Evolutionary conservation across 495 filamentous ascomycete species (phyloP).

Genomic region (Xylaria sp.): DNA sequence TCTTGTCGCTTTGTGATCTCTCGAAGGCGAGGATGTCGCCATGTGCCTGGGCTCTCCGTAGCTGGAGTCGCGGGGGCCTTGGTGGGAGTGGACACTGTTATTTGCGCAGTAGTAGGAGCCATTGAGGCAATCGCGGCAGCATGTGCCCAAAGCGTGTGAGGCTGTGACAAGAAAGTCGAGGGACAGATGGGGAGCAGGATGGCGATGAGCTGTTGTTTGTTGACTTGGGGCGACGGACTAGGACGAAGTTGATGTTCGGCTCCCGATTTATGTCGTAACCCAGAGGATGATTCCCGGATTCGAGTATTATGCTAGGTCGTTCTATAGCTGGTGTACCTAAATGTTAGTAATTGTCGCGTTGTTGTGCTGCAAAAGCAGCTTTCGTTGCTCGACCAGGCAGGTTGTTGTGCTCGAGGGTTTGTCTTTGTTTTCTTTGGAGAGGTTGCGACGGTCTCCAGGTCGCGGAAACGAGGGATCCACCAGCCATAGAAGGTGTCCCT

Average conservation of each 20-base stretch:
- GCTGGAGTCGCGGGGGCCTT: conserved; percentile 48
- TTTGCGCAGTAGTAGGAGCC: conserved; percentile 32
- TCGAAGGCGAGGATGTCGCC: conserved; percentile 82
- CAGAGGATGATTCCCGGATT: too few species aligned
- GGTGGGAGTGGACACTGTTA: conserved; percentile 50
- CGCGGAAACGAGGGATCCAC: conserved; percentile 16
- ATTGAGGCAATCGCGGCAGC: conserved; percentile 17
- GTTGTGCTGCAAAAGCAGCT: conserved; percentile 25
- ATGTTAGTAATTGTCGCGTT: conserved; percentile 34
- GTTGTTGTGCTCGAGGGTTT: conserved; percentile 11
- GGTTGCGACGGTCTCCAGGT: conserved; percentile 20
- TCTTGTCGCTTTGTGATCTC: conserved; percentile 79
- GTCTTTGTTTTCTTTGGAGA: conserved; percentile 30
- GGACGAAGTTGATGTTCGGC: background rate
- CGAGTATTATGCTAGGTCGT: background rate
- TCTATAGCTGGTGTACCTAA: conserved; percentile 28
- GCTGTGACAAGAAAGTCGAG: background rate
- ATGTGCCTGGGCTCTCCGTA: conserved; percentile 71
- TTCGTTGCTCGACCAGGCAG: conserved; percentile 28
- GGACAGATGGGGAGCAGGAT: background rate
- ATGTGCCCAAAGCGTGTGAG: background rate
- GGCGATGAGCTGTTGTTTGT: conserved; percentile 10
- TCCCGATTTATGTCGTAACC: background rate
- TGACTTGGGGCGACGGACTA: conserved; percentile 31
- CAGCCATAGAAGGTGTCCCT: too few species aligned